phyloP scores from a whole-genome alignment of 2,329 filamentous ascomycete genomes.

The Furcasterigmium furcatum region DNA sequence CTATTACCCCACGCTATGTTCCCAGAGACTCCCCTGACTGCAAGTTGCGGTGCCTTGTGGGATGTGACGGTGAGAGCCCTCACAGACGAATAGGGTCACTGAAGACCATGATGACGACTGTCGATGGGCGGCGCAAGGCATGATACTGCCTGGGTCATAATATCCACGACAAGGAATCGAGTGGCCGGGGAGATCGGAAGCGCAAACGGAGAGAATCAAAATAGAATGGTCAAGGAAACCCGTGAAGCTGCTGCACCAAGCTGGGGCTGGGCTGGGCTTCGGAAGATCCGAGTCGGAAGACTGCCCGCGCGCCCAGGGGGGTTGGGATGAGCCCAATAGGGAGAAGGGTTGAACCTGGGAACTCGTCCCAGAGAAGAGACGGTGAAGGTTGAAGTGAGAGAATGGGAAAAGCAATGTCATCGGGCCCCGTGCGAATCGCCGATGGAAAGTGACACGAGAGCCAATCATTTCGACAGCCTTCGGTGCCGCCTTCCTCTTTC shows the following conservation, averaged over 20 bases:
- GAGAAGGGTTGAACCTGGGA: constrained; percentile 2
- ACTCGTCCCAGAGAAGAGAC: constrained; percentile 1
- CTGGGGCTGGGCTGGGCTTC: background rate
- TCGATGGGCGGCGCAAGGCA: background rate
- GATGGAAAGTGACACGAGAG: background rate
- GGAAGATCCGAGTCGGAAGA: background rate
- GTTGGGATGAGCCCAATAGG: background rate
- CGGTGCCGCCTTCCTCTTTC: constrained; percentile 1
- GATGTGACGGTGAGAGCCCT: background rate
- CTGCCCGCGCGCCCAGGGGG: background rate
- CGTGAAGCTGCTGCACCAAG: background rate
- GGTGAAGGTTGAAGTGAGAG: constrained; percentile 1
- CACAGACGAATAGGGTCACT: background rate
- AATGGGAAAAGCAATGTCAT: background rate
- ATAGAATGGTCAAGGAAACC: background rate
- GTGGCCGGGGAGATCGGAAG: background rate
- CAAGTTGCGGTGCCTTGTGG: background rate
- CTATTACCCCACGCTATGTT: too few relatives aligned
- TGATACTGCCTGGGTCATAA: background rate
- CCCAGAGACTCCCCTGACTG: background rate
- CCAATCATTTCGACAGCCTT: background rate
- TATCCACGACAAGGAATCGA: background rate
- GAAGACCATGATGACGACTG: background rate
- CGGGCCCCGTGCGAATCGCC: background rate
- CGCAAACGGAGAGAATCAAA: background rate